phyloP scores from a whole-genome alignment of 805 yeast species.

The Candida maesae region DNA sequence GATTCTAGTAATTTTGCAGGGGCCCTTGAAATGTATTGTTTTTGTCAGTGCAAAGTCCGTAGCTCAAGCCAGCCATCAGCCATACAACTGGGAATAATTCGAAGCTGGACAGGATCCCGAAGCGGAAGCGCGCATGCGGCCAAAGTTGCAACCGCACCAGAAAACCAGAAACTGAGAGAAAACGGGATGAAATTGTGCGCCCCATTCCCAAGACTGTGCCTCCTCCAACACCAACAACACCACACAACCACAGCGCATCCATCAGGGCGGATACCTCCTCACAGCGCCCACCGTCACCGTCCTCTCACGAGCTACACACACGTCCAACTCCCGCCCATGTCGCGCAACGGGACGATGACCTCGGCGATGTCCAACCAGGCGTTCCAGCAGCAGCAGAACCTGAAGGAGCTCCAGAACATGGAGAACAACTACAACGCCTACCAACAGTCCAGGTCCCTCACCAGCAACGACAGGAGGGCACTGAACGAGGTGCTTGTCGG shows the following conservation, averaged over 20 bases:
- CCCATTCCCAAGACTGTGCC: neutral
- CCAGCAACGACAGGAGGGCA: constrained; percentile 31
- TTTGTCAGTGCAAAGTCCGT: no score
- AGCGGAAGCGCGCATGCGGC: constrained; percentile 6
- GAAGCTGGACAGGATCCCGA: no score
- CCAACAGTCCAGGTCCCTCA: constrained; percentile 41
- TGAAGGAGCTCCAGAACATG: constrained; percentile 42
- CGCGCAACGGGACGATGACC: constrained; percentile 36
- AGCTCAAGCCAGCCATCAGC: neutral
- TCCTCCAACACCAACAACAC: neutral
- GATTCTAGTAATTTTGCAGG: neutral
- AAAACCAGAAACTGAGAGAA: neutral
- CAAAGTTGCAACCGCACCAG: neutral
- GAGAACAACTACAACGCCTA: constrained; percentile 35
- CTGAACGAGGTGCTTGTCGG: constrained; percentile 15
- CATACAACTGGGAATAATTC: no score
- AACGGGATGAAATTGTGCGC: neutral
- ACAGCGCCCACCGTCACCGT: neutral
- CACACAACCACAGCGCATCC: neutral
- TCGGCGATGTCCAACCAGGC: constrained; percentile 33
- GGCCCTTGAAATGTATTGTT: no score
- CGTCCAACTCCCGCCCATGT: constrained; percentile 15
- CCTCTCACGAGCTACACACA: neutral
- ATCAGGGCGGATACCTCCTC: neutral
- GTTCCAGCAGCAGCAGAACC: constrained; percentile 44